A percentile compares a stretch with the other conserved stretches of the same genome.
Evolutionary conservation across 805 yeast species (phyloP).

Genomic region (Candida glaebosa): DNA sequence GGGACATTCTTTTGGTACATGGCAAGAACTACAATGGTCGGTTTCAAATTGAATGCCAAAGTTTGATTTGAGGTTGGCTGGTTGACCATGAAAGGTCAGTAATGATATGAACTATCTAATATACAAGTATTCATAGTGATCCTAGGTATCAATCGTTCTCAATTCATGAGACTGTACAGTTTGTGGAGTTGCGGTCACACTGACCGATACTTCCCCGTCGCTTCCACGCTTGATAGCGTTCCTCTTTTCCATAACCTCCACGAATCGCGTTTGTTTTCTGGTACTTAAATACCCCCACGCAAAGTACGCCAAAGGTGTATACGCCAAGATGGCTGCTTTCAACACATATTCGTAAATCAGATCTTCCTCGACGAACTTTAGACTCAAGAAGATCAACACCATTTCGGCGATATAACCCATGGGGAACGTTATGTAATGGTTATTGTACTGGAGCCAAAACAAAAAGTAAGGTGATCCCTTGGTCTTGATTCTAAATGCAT

Average conservation of each 20-base stretch:
- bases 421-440: conserved; percentile 34
- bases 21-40: conserved; percentile 20
- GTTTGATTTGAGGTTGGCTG: conserved; percentile 14
- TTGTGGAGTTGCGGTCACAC: background rate
- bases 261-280: conserved; percentile 19
- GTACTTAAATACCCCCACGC: conserved; percentile 28
- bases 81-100: too few species aligned
- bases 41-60: conserved; percentile 18
- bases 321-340: conserved; percentile 24
- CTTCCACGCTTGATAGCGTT: conserved; percentile 8
- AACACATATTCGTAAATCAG: conserved; percentile 23
- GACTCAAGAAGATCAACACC: conserved; percentile 31
- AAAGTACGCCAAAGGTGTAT: conserved; percentile 35
- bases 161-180: background rate
- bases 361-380: conserved; percentile 25
- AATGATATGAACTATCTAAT: too few species aligned
- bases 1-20: conserved; percentile 27
- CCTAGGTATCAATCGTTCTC: too few species aligned
- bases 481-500: conserved; percentile 34
- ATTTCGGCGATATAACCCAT: conserved; percentile 30
- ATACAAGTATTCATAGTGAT: too few species aligned
- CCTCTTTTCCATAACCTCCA: conserved; percentile 18
- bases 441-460: conserved; percentile 34
- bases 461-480: conserved; percentile 31
- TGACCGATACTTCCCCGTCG: background rate